Percentiles rank a stretch among this genome's conserved stretches.
phyloP scores from a whole-genome alignment of 2,329 filamentous ascomycete species.

The Fulvia fulva region DNA sequence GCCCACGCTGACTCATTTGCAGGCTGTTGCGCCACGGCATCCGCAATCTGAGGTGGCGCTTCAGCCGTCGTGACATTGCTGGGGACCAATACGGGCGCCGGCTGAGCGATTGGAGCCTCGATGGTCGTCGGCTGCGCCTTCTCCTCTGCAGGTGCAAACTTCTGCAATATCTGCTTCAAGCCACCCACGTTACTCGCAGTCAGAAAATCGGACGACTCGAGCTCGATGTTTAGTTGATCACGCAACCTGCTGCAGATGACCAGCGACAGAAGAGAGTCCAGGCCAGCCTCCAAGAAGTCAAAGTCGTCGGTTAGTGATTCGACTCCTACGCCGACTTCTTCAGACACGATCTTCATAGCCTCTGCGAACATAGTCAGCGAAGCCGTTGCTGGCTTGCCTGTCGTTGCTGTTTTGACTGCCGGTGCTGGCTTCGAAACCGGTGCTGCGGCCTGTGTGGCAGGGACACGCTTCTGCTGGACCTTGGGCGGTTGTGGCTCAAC shows the following conservation, averaged over 20 bases:
- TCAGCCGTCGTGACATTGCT: too few species aligned
- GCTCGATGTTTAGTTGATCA: slow-evolving; percentile 19
- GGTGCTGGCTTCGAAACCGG: not conserved
- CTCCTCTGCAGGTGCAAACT: too few species aligned
- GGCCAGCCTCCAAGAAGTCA: slow-evolving; percentile 18
- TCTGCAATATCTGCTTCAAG: too few species aligned
- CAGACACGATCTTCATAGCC: slow-evolving; percentile 23
- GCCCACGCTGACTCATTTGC: not conserved
- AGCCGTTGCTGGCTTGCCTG: not conserved
- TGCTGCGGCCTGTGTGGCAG: too few species aligned
- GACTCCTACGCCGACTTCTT: slow-evolving; percentile 28
- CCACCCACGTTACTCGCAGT: not conserved
- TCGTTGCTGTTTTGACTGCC: not conserved
- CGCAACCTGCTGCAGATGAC: not conserved
- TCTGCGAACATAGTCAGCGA: too few species aligned
- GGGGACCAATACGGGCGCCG: too few species aligned
- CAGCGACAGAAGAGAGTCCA: slow-evolving; percentile 28
- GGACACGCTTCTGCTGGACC: too few species aligned
- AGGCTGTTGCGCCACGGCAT: too few species aligned
- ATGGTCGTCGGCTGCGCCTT: too few species aligned
- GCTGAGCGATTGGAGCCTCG: too few species aligned
- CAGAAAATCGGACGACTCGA: not conserved
- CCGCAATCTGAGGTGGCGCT: too few species aligned
- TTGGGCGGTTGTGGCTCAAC: too few species aligned
- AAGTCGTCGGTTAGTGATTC: slow-evolving; percentile 24